Conservation (phyloP, 805 yeast genomes). For the Kuraishia capsulata region DNA sequence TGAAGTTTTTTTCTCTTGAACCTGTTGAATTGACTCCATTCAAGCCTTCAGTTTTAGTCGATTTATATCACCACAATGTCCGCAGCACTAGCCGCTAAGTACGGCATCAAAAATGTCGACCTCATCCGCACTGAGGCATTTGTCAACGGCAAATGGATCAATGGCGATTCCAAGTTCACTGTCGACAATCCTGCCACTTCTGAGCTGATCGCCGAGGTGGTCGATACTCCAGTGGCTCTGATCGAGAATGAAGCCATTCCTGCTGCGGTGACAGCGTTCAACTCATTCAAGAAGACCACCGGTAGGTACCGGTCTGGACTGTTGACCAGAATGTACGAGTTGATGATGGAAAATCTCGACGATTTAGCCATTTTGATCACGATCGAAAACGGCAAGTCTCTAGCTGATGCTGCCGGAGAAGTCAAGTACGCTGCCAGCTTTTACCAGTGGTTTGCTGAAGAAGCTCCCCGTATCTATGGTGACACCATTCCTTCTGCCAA, state of each 20-base stretch:
- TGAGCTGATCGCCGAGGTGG: conserved; percentile 41
- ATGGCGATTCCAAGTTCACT: conserved; percentile 38
- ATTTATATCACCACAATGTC: too few relatives aligned
- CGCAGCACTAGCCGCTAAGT: conserved; percentile 8
- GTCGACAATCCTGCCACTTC: conserved; percentile 73
- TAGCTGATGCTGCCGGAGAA: conserved; percentile 66
- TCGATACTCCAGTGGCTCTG: conserved; percentile 41
- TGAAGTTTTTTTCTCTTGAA: too few relatives aligned
- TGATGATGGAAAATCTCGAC: conserved; percentile 47
- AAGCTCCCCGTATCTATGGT: conserved; percentile 67
- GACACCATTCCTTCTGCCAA: conserved; percentile 50
- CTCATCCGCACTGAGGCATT: conserved; percentile 51
- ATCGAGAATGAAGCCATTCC: conserved; percentile 40
- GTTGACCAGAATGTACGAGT: conserved; percentile 40
- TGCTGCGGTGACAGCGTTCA: conserved; percentile 45
- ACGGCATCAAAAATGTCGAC: conserved; percentile 32
- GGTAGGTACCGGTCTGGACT: conserved; percentile 47
- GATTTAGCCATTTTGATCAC: conserved; percentile 61
- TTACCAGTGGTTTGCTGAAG: conserved; percentile 86
- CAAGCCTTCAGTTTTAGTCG: too few relatives aligned
- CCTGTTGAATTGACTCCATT: too few relatives aligned
- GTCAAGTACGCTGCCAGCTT: conserved; percentile 60
- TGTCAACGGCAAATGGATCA: conserved; percentile 66
- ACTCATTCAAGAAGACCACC: conserved; percentile 39
- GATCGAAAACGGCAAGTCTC: conserved; percentile 69